Conservation (phyloP, 805 yeast species). For the Candida xiaguanensis region DNA sequence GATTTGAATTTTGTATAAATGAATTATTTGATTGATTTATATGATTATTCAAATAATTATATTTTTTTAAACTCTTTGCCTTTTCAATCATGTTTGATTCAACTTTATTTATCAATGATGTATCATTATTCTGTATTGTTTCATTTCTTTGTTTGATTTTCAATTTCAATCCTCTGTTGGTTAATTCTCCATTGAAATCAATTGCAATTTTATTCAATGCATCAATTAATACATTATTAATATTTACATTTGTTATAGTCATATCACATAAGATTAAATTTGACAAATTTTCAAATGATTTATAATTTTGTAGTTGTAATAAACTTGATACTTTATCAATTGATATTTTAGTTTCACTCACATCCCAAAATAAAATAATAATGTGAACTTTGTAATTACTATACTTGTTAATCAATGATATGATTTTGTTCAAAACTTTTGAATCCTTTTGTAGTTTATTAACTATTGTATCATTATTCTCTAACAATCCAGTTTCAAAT, state of each 20-base stretch:
- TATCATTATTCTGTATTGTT: too few relatives aligned
- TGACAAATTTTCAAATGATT: constrained; percentile 13
- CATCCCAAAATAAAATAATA: constrained; percentile 43
- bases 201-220: constrained; percentile 20
- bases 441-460: constrained; percentile 38
- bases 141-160: constrained; percentile 14
- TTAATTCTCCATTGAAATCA: constrained; percentile 25
- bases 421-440: constrained; percentile 29
- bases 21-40: constrained; percentile 6
- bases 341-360: constrained; percentile 15
- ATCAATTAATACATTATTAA: constrained; percentile 21
- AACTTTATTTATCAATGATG: constrained; percentile 14
- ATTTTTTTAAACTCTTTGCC: constrained; percentile 27
- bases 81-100: constrained; percentile 23
- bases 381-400: constrained; percentile 39
- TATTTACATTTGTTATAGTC: constrained; percentile 22
- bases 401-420: constrained; percentile 28
- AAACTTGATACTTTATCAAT: constrained; percentile 13
- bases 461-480: constrained; percentile 13
- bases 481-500: constrained; percentile 49
- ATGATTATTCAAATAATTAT: constrained; percentile 33
- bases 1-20: not conserved
- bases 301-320: constrained; percentile 14
- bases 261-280: constrained; percentile 30
- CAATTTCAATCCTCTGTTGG: constrained; percentile 25